Percentiles rank a stretch among this genome's conserved stretches.
Evolutionary conservation across 805 yeast genomes (phyloP).

Genomic region (Clavispora vitiphila): DNA sequence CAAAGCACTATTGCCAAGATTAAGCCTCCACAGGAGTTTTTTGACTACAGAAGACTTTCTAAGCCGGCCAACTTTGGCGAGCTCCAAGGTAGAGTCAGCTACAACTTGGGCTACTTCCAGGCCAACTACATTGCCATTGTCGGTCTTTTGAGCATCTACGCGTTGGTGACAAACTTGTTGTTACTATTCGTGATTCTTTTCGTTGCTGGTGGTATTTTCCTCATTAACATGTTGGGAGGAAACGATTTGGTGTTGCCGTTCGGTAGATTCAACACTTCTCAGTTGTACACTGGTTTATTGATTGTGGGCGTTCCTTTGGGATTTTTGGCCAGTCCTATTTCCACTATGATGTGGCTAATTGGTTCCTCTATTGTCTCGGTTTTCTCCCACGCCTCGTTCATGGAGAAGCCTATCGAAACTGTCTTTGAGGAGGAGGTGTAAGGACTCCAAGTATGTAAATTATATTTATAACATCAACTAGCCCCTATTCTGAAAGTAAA

Average conservation of each 20-base stretch:
- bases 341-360: slow-evolving; percentile 86
- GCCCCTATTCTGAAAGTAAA: too few relatives aligned
- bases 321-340: slow-evolving; percentile 81
- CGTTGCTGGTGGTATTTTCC: slow-evolving; percentile 68
- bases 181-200: slow-evolving; percentile 76
- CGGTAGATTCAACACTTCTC: slow-evolving; percentile 67
- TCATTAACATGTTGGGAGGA: slow-evolving; percentile 76
- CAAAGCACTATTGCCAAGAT: slow-evolving; percentile 65
- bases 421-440: slow-evolving; percentile 79
- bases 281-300: slow-evolving; percentile 77
- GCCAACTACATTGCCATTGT: slow-evolving; percentile 80
- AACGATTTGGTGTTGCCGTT: slow-evolving; percentile 75
- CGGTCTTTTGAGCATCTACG: slow-evolving; percentile 69
- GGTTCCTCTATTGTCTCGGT: slow-evolving; percentile 80
- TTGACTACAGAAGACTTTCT: slow-evolving; percentile 82
- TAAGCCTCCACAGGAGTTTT: slow-evolving; percentile 89
- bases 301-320: slow-evolving; percentile 77
- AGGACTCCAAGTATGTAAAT: neutral
- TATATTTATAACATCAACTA: too few relatives aligned
- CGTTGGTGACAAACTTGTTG: slow-evolving; percentile 79
- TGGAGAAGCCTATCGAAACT: slow-evolving; percentile 95
- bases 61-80: slow-evolving; percentile 90
- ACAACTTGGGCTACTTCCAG: slow-evolving; percentile 80
- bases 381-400: slow-evolving; percentile 78
- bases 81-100: slow-evolving; percentile 80